A percentile compares a stretch with the other conserved stretches of the same genome.
These are phyloP conservation scores for Penicillium sp. DNA, from an alignment of 2,329 filamentous ascomycete species.

Conservation along the genomic window DNA sequence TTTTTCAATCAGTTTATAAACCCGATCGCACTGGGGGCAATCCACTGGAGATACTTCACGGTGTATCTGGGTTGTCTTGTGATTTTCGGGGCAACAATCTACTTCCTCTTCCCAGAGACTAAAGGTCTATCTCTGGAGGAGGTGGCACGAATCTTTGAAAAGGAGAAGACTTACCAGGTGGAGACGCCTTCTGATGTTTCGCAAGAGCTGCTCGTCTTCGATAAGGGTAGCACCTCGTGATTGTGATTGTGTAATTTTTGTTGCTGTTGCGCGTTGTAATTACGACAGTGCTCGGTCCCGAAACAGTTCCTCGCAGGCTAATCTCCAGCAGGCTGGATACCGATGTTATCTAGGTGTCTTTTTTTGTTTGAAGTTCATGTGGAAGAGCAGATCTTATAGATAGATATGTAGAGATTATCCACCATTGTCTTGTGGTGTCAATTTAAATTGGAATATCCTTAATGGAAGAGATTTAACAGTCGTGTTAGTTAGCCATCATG, in stretches of 20 bases:
- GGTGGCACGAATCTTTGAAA: conserved; percentile 15
- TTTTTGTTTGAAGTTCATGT: background rate
- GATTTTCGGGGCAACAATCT: conserved; percentile 33
- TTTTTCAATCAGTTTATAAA: conserved; percentile 44
- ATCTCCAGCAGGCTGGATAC: background rate
- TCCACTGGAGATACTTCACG: conserved; percentile 44
- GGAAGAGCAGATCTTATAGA: conserved; percentile 5
- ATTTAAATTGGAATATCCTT: background rate
- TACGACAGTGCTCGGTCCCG: conserved; percentile 9
- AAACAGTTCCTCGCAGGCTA: conserved; percentile 3
- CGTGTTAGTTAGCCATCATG: background rate
- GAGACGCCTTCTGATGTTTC: conserved; percentile 10
- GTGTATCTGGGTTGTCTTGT: conserved; percentile 40
- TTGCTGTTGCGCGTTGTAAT: conserved; percentile 8
- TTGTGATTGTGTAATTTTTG: conserved; percentile 4
- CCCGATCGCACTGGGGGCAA: conserved; percentile 38
- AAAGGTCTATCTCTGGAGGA: conserved; percentile 19
- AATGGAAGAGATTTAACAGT: background rate
- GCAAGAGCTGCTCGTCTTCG: conserved; percentile 11
- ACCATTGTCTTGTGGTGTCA: conserved; percentile 1
- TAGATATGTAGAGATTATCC: conserved; percentile 5
- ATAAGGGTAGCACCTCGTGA: conserved; percentile 6
- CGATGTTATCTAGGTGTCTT: conserved; percentile 6
- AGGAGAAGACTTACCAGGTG: conserved; percentile 3
- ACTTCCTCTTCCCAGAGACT: conserved; percentile 36